Percentiles rank a stretch among this genome's conserved stretches.
Evolutionary conservation across 2,329 filamentous ascomycete genomes (phyloP).

Genomic region (Fusarium chuoi): DNA sequence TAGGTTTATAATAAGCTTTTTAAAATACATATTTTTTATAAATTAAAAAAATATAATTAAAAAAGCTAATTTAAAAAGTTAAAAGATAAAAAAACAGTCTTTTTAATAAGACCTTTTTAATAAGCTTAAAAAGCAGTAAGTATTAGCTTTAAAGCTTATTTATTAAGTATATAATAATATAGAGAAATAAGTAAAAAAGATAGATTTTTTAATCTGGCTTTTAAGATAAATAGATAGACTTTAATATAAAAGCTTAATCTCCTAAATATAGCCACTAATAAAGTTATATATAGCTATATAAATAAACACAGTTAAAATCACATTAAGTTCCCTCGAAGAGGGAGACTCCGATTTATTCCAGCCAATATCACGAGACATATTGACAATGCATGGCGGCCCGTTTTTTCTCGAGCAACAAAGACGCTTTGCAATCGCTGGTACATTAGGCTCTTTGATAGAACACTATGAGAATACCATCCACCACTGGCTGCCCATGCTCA

Average conservation of each 20-base stretch:
- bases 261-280: not conserved
- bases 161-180: not conserved
- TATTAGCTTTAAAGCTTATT: no score
- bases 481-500: not conserved
- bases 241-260: not conserved
- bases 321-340: no score
- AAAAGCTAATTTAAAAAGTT: no score
- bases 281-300: not conserved
- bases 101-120: no score
- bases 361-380: not conserved
- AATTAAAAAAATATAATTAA: no score
- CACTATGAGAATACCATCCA: not conserved
- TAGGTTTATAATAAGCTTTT: no score
- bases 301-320: no score
- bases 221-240: not conserved
- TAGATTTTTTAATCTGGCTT: no score
- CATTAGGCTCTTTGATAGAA: not conserved
- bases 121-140: no score
- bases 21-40: no score
- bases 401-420: not conserved
- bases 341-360: not conserved
- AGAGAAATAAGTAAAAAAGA: not conserved
- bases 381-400: fast-evolving
- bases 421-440: not conserved
- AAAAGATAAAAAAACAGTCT: no score